A percentile compares a stretch with the other conserved stretches of the same genome.
Conservation (phyloP, 1,284 basidiomycete species). For the Irpex rosettiformis region DNA sequence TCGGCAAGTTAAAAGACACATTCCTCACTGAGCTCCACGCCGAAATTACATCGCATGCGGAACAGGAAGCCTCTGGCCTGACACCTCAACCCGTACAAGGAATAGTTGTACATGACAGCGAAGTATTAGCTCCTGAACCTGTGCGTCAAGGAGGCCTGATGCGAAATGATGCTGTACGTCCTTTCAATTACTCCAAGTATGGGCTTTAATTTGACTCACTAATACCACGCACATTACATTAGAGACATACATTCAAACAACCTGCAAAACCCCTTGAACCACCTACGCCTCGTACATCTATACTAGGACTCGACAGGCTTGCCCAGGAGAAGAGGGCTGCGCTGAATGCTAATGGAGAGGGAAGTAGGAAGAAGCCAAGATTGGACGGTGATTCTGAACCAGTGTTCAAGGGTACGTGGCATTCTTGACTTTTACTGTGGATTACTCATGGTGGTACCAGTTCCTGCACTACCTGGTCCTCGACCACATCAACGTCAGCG, state of each 20-base stretch:
- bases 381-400: slow-evolving; percentile 61
- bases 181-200: background rate
- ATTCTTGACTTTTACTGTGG: background rate
- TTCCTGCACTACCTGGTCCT: slow-evolving; percentile 67
- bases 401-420: slow-evolving; percentile 74
- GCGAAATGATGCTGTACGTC: slow-evolving; percentile 60
- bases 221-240: background rate
- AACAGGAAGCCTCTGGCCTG: slow-evolving; percentile 58
- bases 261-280: slow-evolving; percentile 72
- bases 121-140: slow-evolving; percentile 79
- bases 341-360: slow-evolving; percentile 42
- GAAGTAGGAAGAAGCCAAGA: slow-evolving; percentile 63
- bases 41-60: slow-evolving; percentile 58
- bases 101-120: slow-evolving; percentile 74
- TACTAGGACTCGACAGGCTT: slow-evolving; percentile 83
- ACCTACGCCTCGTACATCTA: slow-evolving; percentile 67
- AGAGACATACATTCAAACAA: slow-evolving; percentile 77
- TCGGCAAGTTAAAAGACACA: slow-evolving; percentile 80
- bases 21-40: slow-evolving; percentile 56
- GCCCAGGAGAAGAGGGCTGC: slow-evolving; percentile 71
- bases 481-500: slow-evolving; percentile 66
- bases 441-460: slow-evolving; percentile 35
- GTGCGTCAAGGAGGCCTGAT: slow-evolving; percentile 75
- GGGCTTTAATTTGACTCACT: background rate
- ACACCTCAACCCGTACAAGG: slow-evolving; percentile 60